Evolutionary conservation across 2,329 filamentous ascomycete genomes (phyloP).

Genomic region (Magnaporthiopsis poae): DNA sequence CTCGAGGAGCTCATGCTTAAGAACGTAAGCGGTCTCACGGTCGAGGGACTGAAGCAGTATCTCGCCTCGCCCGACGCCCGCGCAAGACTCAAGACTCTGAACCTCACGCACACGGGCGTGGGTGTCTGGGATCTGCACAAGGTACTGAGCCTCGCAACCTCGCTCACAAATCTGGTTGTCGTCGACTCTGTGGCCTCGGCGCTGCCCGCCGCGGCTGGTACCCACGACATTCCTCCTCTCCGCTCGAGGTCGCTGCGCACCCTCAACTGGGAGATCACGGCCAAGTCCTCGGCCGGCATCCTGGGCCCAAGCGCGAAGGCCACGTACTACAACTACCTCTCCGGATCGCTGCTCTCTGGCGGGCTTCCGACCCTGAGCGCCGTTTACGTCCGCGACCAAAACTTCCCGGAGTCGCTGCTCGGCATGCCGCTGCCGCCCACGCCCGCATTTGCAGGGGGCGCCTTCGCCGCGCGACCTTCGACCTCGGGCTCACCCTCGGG

Average conservation of each 20-base stretch:
- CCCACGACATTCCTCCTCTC: conserved; percentile 47
- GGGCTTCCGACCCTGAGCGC: conserved; percentile 63
- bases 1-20: conserved; percentile 65
- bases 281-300: conserved; percentile 33
- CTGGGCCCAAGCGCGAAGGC: conserved; percentile 32
- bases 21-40: conserved; percentile 61
- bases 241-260: conserved; percentile 58
- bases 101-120: conserved; percentile 63
- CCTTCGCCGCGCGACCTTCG: conserved; percentile 19
- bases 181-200: conserved; percentile 39
- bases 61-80: conserved; percentile 50
- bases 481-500: conserved; percentile 12
- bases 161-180: conserved; percentile 47
- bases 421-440: conserved; percentile 53
- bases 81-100: conserved; percentile 55
- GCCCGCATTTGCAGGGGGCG: conserved; percentile 29
- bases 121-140: conserved; percentile 50
- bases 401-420: conserved; percentile 71
- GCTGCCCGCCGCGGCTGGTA: conserved; percentile 36
- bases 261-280: conserved; percentile 74
- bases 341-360: conserved; percentile 68
- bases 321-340: conserved; percentile 76
- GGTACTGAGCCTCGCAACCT: conserved; percentile 47
- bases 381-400: conserved; percentile 76
- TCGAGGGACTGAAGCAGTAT: conserved; percentile 59